Evolutionary conservation across 176 grass and related monocot species (phyloP), one percentile per base, ranked within the genome.

Genomic region (Aegilops sharonensis): DNA sequence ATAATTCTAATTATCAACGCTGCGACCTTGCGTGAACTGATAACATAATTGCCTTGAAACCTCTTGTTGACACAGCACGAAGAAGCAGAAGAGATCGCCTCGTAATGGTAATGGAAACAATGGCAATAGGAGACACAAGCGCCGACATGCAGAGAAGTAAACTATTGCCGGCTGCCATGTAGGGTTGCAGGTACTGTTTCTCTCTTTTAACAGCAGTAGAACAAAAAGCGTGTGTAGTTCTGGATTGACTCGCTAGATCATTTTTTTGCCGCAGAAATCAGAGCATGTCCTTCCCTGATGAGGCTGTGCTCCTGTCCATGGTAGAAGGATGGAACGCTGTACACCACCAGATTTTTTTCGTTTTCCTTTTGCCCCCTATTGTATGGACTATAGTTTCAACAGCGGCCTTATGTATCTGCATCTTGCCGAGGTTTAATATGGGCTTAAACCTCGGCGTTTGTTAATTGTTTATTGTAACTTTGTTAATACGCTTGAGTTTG

Each of bases 111-210:
- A 89, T 17, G 83, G 80, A 74, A 83, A 91, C 70, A 87, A 88
- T 82, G 86, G 78, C 68, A 87, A 74, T 61, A 93, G 87, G 85
- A 92, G 92, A 88, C 89, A 88, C 79, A 98, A 96, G 87, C 90
- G 92, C 36, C 75, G 90, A 64, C 91, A 95, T 50, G 87, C 86
- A 68, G 92, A 98, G 30, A 94, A 94, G 69, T 91, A 94, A 82
- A 89, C 31, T 5, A 36, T 56, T 32, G 20, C 52, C 10, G 45
- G 17, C 24, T 56, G 52, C 67, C 37, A 27, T 78, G 11, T 86
- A 80, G 72, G 64, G 45, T 69, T 72, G 35, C 80, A 83, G 80
- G 86, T 88, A 83, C 7, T 18, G 10, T 48, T 27, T 65, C 24
- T 65, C 52, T 31, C 39, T 32, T 14, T 15, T 32, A 52, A 52